Percentiles rank a stretch among this genome's conserved stretches.
Evolutionary conservation across 331 rosid species (phyloP).

Genomic region (Pyrus hybrid): DNA sequence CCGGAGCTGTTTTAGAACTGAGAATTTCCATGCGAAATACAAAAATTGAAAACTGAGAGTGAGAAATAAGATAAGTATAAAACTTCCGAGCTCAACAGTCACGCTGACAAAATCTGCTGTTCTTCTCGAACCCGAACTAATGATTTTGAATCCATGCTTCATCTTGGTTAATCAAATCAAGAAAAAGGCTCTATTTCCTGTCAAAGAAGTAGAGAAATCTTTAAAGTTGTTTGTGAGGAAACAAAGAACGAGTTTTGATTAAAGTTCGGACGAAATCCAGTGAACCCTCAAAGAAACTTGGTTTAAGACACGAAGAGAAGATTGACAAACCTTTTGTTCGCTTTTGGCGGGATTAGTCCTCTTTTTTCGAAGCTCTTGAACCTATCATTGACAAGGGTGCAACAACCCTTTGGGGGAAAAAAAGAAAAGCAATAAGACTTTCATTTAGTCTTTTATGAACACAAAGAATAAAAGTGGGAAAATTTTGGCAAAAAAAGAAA

Average conservation of each 20-base stretch:
- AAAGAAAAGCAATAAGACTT: slow-evolving; percentile 7
- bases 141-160: neutral
- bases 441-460: neutral
- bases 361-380: slow-evolving; percentile 83
- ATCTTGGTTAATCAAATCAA: neutral
- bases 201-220: neutral
- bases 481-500: neutral
- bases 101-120: neutral
- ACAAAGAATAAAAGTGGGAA: neutral
- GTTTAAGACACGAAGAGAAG: neutral
- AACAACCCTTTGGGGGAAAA: slow-evolving; percentile 52
- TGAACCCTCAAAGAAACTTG: neutral
- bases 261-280: neutral
- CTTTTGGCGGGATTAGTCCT: slow-evolving; percentile 67
- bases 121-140: neutral
- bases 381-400: slow-evolving; percentile 76
- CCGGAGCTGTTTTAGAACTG: neutral
- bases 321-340: slow-evolving; percentile 46
- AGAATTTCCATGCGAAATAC: neutral
- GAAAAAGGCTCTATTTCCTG: slow-evolving; percentile 19
- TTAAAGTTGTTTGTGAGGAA: neutral
- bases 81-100: neutral
- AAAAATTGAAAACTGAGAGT: neutral
- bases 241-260: neutral
- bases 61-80: neutral